Evolutionary conservation across 2,329 filamentous ascomycete genomes (phyloP).

Genomic region (Didymella sp.): DNA sequence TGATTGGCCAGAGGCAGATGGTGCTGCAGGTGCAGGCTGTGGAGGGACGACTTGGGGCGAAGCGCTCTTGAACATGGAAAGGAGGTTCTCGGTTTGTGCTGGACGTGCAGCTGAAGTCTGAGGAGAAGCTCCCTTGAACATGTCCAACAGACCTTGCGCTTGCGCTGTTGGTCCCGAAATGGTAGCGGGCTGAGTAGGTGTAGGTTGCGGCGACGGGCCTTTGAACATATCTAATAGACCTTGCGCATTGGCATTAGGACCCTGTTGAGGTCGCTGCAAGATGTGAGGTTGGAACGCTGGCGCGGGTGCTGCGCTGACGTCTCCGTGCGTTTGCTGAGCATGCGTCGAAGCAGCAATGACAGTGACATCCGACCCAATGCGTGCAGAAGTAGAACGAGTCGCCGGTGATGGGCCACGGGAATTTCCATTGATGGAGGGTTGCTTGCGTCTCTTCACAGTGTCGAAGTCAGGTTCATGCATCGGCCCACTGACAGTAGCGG

Average conservation of each 20-base stretch:
- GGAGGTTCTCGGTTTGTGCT: slow-evolving; percentile 31
- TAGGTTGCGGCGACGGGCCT: slow-evolving; percentile 17
- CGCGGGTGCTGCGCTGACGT: slow-evolving; percentile 17
- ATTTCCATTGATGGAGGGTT: slow-evolving; percentile 27
- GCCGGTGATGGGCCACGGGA: slow-evolving; percentile 42
- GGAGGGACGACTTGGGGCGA: slow-evolving; percentile 13
- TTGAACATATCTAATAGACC: slow-evolving; percentile 32
- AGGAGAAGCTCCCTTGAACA: slow-evolving; percentile 25
- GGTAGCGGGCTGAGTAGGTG: neutral
- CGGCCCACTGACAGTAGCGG: slow-evolving; percentile 52
- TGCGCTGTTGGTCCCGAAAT: slow-evolving; percentile 23
- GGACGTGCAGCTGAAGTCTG: slow-evolving; percentile 16
- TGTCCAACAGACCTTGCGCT: slow-evolving; percentile 28
- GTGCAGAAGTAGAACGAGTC: slow-evolving; percentile 21
- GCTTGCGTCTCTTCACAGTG: slow-evolving; percentile 45
- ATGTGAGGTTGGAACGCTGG: slow-evolving; percentile 47
- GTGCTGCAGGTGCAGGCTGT: slow-evolving; percentile 7
- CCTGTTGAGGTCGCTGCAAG: slow-evolving; percentile 43
- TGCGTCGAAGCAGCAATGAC: slow-evolving; percentile 14
- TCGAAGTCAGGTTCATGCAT: slow-evolving; percentile 53
- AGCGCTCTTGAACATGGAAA: slow-evolving; percentile 27
- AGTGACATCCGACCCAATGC: slow-evolving; percentile 15
- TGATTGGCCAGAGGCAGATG: slow-evolving; percentile 23
- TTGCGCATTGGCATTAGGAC: slow-evolving; percentile 27
- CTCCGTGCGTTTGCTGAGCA: slow-evolving; percentile 14